Evolutionary conservation across 805 yeast species (phyloP).

Genomic region (Saccharomycopsis babjevae): DNA sequence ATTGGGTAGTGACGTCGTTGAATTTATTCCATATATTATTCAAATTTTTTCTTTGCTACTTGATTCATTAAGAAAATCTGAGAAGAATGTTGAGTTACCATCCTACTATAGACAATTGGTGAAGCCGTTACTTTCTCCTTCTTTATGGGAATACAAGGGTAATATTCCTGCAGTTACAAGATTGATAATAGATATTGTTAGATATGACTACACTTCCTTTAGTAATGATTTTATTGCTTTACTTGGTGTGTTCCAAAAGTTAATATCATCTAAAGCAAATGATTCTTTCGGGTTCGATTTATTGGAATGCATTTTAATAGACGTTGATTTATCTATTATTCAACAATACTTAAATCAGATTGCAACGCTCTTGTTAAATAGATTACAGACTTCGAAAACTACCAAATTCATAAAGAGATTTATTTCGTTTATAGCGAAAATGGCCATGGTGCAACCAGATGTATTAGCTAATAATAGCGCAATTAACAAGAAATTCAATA

Average conservation of each 20-base stretch:
- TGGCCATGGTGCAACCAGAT: slow-evolving; percentile 30
- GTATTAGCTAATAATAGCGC: slow-evolving; percentile 15
- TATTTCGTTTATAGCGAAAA: slow-evolving; percentile 47
- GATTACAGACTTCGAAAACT: slow-evolving; percentile 73
- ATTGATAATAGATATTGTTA: slow-evolving; percentile 57
- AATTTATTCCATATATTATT: slow-evolving; percentile 85
- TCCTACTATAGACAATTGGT: slow-evolving; percentile 53
- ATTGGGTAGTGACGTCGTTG: slow-evolving; percentile 79
- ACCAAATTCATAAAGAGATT: slow-evolving; percentile 48
- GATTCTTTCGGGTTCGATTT: slow-evolving; percentile 82
- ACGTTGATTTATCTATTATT: slow-evolving; percentile 41
- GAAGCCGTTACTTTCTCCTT: slow-evolving; percentile 79
- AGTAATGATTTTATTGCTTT: slow-evolving; percentile 56
- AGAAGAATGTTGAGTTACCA: slow-evolving; percentile 41
- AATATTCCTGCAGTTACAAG: slow-evolving; percentile 90
- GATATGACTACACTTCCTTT: slow-evolving; percentile 27
- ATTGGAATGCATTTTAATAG: slow-evolving; percentile 54
- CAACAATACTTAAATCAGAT: slow-evolving; percentile 56
- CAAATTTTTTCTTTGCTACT: slow-evolving; percentile 78
- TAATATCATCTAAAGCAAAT: slow-evolving; percentile 73
- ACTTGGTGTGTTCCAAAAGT: slow-evolving; percentile 92
- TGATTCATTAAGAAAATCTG: slow-evolving; percentile 41
- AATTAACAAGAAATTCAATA: slow-evolving; percentile 22
- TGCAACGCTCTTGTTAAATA: slow-evolving; percentile 63
- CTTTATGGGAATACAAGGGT: slow-evolving; percentile 87